Conservation (phyloP, 2,329 filamentous ascomycete genomes). For the Lecanicillium sp. region DNA sequence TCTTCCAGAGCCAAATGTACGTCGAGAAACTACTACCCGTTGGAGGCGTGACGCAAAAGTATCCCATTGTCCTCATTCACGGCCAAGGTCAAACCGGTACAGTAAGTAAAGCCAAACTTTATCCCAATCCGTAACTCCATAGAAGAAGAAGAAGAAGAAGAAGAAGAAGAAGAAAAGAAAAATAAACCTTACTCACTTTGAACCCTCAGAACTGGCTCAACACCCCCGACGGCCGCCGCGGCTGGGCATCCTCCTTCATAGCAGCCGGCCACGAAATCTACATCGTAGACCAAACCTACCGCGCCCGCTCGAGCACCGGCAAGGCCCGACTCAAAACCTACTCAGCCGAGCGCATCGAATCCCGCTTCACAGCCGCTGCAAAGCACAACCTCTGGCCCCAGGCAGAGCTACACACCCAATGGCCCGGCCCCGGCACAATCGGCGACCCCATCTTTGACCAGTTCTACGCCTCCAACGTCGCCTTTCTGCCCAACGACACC, state of each 20-base stretch:
- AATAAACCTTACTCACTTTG: not conserved
- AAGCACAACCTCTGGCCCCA: constrained; percentile 29
- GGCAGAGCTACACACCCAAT: constrained; percentile 31
- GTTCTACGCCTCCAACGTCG: constrained; percentile 31
- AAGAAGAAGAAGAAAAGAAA: too few species aligned
- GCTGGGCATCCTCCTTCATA: constrained; percentile 40
- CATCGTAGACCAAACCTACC: constrained; percentile 35
- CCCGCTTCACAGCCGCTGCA: constrained; percentile 27
- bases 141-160: too few species aligned
- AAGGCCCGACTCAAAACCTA: constrained; percentile 15
- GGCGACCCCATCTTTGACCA: constrained; percentile 32
- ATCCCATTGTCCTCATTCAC: constrained; percentile 34
- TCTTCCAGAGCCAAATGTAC: constrained; percentile 40
- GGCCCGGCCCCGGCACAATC: constrained; percentile 29
- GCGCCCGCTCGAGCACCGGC: constrained; percentile 30
- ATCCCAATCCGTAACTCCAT: too few species aligned
- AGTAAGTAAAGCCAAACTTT: too few species aligned
- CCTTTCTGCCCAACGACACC: constrained; percentile 23
- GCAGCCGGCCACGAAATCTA: constrained; percentile 37
- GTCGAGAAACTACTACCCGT: constrained; percentile 38
- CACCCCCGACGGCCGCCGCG: constrained; percentile 35
- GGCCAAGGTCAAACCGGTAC: constrained; percentile 32
- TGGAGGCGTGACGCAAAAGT: constrained; percentile 13
- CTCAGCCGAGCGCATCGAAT: constrained; percentile 25
- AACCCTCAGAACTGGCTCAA: constrained; percentile 38